Evolutionary conservation across 1,284 basidiomycete genomes (phyloP), one percentile per base, ranked within the genome.

Genomic region (Trametes polyzona): DNA sequence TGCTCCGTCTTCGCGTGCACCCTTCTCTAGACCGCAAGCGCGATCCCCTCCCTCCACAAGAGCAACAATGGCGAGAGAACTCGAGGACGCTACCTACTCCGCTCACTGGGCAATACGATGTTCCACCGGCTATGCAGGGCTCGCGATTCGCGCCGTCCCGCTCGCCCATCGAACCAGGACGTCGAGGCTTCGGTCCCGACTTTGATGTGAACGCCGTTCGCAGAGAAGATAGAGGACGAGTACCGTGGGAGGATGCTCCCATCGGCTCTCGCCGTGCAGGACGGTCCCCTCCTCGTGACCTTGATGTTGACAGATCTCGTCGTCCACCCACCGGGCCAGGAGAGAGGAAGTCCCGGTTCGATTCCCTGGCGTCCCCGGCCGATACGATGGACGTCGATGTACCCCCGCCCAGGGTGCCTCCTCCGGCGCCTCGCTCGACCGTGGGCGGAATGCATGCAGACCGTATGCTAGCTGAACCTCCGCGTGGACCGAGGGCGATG

Each of bases 401-500:
- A 2, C 52, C 58, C 3, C 52, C 59, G 21, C 35, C 57, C 4
- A 17, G 59, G 37, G 66, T 60, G 36, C 24, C 36, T 23, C 36
- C 61, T 21, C 40, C 57, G 11, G 41, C 61, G 32, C 43, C 58
- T 23, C 46, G 56, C 19, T 32, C 64, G 29, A 24, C 36, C 23
- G 55, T 48, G 8, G 47, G 60, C n/a, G 58, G 63, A 9, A 66
- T 67, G 63, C 67, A 66, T 35, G 57, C 61, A 39, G 69, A 71
- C 37, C 64, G 67, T 41, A 61, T 63, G 48, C 17, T 62, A n/a
- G 46, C 53, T 9, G 71, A 75, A n/a, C 65, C 63, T 16, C 65
- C 70, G 10, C 75, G 71, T 30, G 75, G 73, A 35, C 76, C 76
- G 9, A 65, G 75, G 33, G 78, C 78, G 0, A 78, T 77, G 76